phyloP scores from a whole-genome alignment of 2,329 filamentous ascomycete species.

The Claviceps capensis region DNA sequence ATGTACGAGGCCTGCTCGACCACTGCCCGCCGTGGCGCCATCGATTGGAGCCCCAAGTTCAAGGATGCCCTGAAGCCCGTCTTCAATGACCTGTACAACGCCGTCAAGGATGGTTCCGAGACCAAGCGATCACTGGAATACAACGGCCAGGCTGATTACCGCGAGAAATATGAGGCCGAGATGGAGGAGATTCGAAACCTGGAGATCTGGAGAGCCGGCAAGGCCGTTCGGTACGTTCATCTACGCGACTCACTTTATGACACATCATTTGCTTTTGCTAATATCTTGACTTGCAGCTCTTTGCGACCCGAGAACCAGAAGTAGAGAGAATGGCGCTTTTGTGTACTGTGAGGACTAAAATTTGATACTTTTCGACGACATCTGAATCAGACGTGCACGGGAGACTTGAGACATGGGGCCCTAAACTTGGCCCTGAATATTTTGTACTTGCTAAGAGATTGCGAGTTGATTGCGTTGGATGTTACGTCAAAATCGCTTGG shows the following conservation, averaged over 20 bases:
- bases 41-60: slow-evolving; percentile 96
- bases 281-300: slow-evolving; percentile 30
- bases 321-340: slow-evolving; percentile 26
- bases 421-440: background rate
- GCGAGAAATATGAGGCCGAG: slow-evolving; percentile 94
- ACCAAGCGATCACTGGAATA: slow-evolving; percentile 94
- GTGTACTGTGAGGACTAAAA: background rate
- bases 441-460: slow-evolving; percentile 3
- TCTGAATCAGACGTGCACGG: background rate
- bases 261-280: background rate
- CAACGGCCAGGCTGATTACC: slow-evolving; percentile 92
- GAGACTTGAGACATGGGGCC: slow-evolving; percentile 2
- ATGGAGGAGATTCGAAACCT: slow-evolving; percentile 95
- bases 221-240: slow-evolving; percentile 66
- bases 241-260: background rate
- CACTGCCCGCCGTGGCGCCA: slow-evolving; percentile 92
- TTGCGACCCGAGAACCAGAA: slow-evolving; percentile 82
- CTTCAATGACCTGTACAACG: slow-evolving; percentile 94
- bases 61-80: slow-evolving; percentile 97
- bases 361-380: background rate
- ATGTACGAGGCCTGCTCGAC: slow-evolving; percentile 99
- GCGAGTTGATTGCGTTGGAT: no score
- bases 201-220: slow-evolving; percentile 98
- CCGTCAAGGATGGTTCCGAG: slow-evolving; percentile 82
- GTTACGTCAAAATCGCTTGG: background rate